phyloP scores from a whole-genome alignment of 108 stramenopile species.

The Nitzschia palea region DNA sequence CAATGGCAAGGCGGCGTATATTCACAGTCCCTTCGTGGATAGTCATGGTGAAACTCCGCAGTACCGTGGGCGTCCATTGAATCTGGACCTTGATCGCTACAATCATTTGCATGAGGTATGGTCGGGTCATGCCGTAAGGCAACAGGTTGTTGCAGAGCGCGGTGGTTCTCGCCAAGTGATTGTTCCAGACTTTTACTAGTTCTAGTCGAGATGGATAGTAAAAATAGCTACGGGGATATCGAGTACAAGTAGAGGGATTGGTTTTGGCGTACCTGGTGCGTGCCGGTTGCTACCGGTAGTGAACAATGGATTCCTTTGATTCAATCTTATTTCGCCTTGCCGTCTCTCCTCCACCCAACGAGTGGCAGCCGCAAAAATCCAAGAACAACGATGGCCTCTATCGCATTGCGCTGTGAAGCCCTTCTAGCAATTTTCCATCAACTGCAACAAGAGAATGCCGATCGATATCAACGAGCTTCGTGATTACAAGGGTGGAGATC shows the following conservation, averaged over 20 bases:
- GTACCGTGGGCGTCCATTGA: constrained; percentile 83
- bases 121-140: constrained; percentile 63
- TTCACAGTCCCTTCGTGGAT: constrained; percentile 93
- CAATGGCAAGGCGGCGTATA: constrained; percentile 82
- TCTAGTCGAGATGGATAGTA: no score
- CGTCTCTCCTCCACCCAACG: no score
- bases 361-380: no score
- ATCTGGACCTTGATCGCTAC: constrained; percentile 69
- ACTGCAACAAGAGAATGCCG: constrained; percentile 40
- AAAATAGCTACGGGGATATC: no score
- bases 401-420: no score
- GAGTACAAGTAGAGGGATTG: neutral
- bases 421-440: no score
- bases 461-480: constrained; percentile 96
- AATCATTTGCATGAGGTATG: constrained; percentile 71
- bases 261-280: neutral
- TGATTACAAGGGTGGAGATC: constrained; percentile 92
- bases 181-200: constrained; percentile 70
- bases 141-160: constrained; percentile 68
- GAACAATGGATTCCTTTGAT: neutral
- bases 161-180: constrained; percentile 70
- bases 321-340: no score
- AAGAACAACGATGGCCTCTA: no score
- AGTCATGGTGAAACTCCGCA: constrained; percentile 91
- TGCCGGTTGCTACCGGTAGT: no score